Conservation (phyloP, 441 rosid species). For the Raphanus hybrid region DNA sequence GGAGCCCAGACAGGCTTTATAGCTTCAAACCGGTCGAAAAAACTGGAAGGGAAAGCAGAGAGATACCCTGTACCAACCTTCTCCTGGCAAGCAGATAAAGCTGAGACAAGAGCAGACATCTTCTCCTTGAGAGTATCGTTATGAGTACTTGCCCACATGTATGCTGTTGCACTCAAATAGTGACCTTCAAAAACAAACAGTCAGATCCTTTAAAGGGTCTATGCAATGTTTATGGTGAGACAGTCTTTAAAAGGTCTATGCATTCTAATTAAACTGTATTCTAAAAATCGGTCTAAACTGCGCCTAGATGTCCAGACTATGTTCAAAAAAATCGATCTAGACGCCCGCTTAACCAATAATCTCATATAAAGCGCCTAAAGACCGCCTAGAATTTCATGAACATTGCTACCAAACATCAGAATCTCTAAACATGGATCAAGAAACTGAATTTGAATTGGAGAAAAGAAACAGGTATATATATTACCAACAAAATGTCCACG, state of each 20-base stretch:
- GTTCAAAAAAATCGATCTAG: neutral
- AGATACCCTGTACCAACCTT: slow-evolving; percentile 82
- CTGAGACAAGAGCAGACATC: slow-evolving; percentile 77
- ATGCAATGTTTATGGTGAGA: neutral
- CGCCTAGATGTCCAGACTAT: neutral
- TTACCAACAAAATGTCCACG: slow-evolving; percentile 98
- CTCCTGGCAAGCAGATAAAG: slow-evolving; percentile 74
- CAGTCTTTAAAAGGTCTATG: neutral
- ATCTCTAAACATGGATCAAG: slow-evolving; percentile 1
- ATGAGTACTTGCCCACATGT: slow-evolving; percentile 97
- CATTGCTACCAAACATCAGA: slow-evolving; percentile 3
- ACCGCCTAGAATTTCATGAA: neutral
- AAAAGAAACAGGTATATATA: slow-evolving; percentile 33
- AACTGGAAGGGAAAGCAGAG: slow-evolving; percentile 87
- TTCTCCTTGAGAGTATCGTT: slow-evolving; percentile 62
- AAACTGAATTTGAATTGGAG: slow-evolving; percentile 3
- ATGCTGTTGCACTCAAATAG: slow-evolving; percentile 91
- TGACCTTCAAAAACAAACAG: slow-evolving; percentile 66
- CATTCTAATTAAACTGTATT: neutral
- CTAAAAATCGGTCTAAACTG: neutral
- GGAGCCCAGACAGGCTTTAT: slow-evolving; percentile 95
- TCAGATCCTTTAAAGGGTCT: neutral
- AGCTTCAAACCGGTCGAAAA: slow-evolving; percentile 87
- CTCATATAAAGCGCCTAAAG: neutral
- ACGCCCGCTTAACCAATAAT: neutral